A percentile compares a stretch with the other conserved stretches of the same genome.
phyloP scores from a whole-genome alignment of 2,329 filamentous ascomycete genomes.

The Cercospora berteroae region DNA sequence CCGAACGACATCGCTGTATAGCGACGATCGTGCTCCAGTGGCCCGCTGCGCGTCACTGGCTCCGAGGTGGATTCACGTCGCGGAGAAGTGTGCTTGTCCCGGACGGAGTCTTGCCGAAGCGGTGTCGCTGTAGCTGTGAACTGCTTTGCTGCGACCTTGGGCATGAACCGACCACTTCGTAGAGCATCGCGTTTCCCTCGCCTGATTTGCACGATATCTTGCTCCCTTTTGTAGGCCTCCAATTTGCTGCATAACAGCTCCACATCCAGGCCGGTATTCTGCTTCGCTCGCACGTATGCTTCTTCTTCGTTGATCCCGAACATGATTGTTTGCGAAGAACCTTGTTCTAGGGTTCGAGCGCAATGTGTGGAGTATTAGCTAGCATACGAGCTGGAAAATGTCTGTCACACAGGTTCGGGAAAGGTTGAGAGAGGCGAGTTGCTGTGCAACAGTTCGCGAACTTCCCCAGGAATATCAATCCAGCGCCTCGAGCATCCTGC shows the following conservation, averaged over 20 bases:
- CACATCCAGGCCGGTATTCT: conserved; percentile 12
- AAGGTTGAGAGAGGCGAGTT: neutral
- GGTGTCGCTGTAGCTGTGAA: conserved; percentile 21
- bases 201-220: conserved; percentile 17
- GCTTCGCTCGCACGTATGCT: neutral
- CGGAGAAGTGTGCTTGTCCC: neutral
- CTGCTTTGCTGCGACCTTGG: conserved; percentile 20
- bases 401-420: neutral
- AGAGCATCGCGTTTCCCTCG: conserved; percentile 18
- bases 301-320: neutral
- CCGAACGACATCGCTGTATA: neutral
- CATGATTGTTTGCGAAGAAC: neutral
- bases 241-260: conserved; percentile 25
- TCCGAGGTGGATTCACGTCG: neutral
- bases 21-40: neutral
- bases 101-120: neutral
- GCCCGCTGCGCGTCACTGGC: neutral
- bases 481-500: neutral
- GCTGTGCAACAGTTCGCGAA: neutral
- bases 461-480: neutral
- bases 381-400: neutral
- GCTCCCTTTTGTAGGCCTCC: conserved; percentile 22
- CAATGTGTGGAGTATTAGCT: neutral
- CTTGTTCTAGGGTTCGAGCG: neutral
- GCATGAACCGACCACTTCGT: conserved; percentile 17